Base-by-base conservation (phyloP, 129 eudicot genomes). In the Helichrysum umbraculigerum region DNA sequence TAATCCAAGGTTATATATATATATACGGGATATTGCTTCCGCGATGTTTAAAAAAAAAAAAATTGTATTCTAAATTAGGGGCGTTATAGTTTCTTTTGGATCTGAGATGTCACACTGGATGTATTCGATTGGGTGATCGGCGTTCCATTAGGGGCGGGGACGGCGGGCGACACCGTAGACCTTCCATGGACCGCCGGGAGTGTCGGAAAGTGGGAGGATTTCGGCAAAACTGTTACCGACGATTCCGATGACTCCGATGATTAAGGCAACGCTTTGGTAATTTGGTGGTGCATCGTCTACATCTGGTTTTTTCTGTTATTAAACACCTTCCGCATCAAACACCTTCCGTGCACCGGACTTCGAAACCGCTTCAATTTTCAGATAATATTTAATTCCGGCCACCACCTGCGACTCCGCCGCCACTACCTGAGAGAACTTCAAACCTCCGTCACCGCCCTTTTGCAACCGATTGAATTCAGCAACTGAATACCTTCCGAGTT, bases 121-220 rank as follows among this genome's bases (percentile, higher is more conserved):
- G 85, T 89, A 89, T 2, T 89, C 84, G 70, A 87, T 76, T 4
- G 91, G 94, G 54, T 89, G 86, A 47, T 92, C 91, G 47, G 85
- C 90, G 76, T 86, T 84, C 91, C 91, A 87, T 20, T 82, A 39
- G 2, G 98, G 91, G 0, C 89, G 85, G 8, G 96, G 87, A 39
- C 98, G 89, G 66, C 98, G 88, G 4, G 91, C 98, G 66, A 89
- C 86, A 8, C 98, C 98, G 62, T 92, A 92, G 28, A 89, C 93
- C 86, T 92, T 92, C 98, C 98, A 92, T 1, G 92, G 98, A 25
- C 98, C 93, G 21, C 98, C 98, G 15, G 98, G 98, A 6, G 98
- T 90, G 83, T 88, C 91, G 59, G 96, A 35, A 63, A 85, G 80
- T 0, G 91, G 88, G 61, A 92, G 96, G 75, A 86, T 87, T 79